Base-by-base conservation (phyloP, 257 asterid genomes). In the Fraxinus cuspidata region DNA sequence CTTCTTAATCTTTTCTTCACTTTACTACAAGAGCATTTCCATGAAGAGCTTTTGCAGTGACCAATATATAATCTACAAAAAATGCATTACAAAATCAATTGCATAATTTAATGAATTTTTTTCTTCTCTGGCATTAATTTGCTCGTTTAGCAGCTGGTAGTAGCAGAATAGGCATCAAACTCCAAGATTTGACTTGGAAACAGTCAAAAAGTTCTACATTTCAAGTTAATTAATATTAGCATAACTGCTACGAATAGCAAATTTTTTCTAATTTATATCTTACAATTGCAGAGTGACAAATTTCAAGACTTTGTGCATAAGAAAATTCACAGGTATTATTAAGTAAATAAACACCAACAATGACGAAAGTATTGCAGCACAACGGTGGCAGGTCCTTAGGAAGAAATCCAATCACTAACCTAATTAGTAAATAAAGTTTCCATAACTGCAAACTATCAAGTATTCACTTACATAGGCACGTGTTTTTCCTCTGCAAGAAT, bases 401-500 rank as follows among this genome's bases (percentile, higher is more conserved):
- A 23, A 58, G 49, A 70, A 80, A 49, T 16, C 32, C 73, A 80
- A 66, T 40, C 42, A 70, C 67, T 79, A 51, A 51, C 18, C 6
- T 23, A 19, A 58, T 7, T 21, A 25, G 68, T 60, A 60, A 42
- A 60, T 10, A 25, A 60, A 21, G 27, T 7, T 21, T 60, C 68
- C 32, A 60, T 10, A 25, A 60, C 16, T 23, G 64, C 7, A 19
- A 53, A 53, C 25, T 4, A 16, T 7, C 3, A 19, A 28, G 8
- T 29, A 84, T 25, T 13, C 19, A 86, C 98, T 88, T 82, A 95
- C 99, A 93, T 83, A 8, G 97, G 93, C 83, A 90, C 65, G 88
- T 95, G 99, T 79, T 95, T 95, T 5, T 93, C 99, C 90, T 93
- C 98, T 0, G 99, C 99, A 49, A 95, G 96, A 74, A 95, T 95